phyloP scores from a whole-genome alignment of 2,329 filamentous ascomycete genomes.

The Hypocreales sp. region DNA sequence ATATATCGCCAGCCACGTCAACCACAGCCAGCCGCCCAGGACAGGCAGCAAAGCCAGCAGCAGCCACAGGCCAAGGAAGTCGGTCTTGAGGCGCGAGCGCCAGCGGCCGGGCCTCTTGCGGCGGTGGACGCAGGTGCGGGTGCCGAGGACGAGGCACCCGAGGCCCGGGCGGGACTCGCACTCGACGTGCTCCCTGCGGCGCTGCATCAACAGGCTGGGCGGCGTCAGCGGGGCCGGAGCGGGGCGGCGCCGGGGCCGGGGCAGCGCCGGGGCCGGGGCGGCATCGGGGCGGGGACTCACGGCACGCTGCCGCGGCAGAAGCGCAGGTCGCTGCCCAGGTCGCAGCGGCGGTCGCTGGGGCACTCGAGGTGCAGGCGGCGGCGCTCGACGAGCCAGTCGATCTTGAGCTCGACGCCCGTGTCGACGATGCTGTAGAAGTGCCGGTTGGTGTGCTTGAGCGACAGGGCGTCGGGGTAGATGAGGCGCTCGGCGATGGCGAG shows the following conservation, averaged over 20 bases:
- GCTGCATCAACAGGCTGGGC: slow-evolving; percentile 38
- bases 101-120: slow-evolving; percentile 27
- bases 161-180: slow-evolving; percentile 42
- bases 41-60: slow-evolving; percentile 25
- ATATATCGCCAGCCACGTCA: no score
- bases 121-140: slow-evolving; percentile 28
- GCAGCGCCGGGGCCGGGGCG: no score
- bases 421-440: slow-evolving; percentile 50
- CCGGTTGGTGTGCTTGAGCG: slow-evolving; percentile 49
- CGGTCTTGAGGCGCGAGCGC: slow-evolving; percentile 27
- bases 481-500: slow-evolving; percentile 43
- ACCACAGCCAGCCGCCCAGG: slow-evolving; percentile 5
- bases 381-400: slow-evolving; percentile 53
- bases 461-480: slow-evolving; percentile 55
- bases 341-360: slow-evolving; percentile 41
- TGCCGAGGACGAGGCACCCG: slow-evolving; percentile 39
- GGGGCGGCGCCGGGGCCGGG: no score
- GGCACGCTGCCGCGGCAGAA: slow-evolving; percentile 46
- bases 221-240: background rate
- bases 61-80: slow-evolving; percentile 30
- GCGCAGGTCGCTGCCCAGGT: slow-evolving; percentile 40
- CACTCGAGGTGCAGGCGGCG: slow-evolving; percentile 48
- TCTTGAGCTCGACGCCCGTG: slow-evolving; percentile 49
- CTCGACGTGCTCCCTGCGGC: slow-evolving; percentile 42
- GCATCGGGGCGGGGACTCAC: no score